Conservation (phyloP, 257 asterid genomes). For the Solanum clarkiae region DNA sequence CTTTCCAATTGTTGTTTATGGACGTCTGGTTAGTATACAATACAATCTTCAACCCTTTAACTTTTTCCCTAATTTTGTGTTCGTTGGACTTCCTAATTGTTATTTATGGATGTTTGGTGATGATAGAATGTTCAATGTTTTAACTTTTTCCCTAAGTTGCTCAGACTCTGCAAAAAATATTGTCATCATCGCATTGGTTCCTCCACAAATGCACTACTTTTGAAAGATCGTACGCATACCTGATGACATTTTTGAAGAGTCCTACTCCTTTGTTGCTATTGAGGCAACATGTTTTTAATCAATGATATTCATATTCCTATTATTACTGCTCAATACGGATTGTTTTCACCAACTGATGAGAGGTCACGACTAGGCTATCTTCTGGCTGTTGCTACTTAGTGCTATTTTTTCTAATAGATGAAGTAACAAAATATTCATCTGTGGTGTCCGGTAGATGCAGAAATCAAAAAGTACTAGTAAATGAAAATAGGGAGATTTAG, state of each 20-base stretch:
- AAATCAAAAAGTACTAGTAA: neutral
- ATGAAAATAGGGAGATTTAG: neutral
- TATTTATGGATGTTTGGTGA: neutral
- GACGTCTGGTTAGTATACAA: slow-evolving; percentile 57
- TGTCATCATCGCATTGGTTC: neutral
- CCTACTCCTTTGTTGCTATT: neutral
- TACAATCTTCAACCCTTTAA: neutral
- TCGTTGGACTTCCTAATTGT: neutral
- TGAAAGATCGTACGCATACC: neutral
- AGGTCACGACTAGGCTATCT: neutral
- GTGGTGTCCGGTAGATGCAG: neutral
- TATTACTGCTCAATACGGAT: neutral
- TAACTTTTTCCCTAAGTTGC: neutral
- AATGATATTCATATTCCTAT: neutral
- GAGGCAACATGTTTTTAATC: neutral
- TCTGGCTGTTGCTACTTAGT: neutral
- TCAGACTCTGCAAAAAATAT: neutral
- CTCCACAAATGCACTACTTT: neutral
- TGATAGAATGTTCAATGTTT: neutral
- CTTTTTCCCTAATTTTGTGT: neutral
- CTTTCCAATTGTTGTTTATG: slow-evolving; percentile 83
- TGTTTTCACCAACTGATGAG: neutral
- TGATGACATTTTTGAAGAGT: neutral
- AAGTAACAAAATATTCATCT: neutral
- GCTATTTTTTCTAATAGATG: neutral